Base-by-base conservation (phyloP, 2,329 filamentous ascomycete species). In the Pseudonectria buxi region DNA sequence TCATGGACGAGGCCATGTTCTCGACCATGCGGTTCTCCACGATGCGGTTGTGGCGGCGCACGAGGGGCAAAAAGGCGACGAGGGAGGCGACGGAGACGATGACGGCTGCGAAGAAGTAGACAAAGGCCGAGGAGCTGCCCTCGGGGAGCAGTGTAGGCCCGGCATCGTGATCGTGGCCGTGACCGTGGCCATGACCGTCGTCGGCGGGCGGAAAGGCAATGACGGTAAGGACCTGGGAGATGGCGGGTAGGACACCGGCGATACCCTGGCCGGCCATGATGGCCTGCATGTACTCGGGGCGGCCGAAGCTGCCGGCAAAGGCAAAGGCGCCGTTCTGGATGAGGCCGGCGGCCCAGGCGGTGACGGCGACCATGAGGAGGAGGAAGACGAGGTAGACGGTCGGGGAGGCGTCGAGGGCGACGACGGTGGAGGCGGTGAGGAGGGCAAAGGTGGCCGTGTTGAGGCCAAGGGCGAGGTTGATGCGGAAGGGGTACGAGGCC, bases 251-350 rank as follows among this genome's bases (percentile, higher is more conserved):
- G 9, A 98, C 89, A 22, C 92, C 92, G 1, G 92, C 89, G 4
- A 98, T 72, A 24, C 82, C 90, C 61, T 98, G 92, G 2, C 92
- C 92, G 3, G 83, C 81, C 89, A 98, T 96, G 60, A 96, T 88
- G 15, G 83, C 90, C 62, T 96, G 90, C 36, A 87, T 95, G 60
- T 96, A 98, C 60, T 92, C 86, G 14, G 83, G 77, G 33, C 85
- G 72, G 25, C 82, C 86, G 54, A 95, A 96, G 34, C 86, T 82
- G 4, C 85, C 78, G 3, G 87, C 88, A 56, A 89, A 96, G 3
- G 92, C 87, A 58, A 95, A 95, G 10, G 92, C 78, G 13, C 92
- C 92, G 59, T 96, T 96, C 63, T 96, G 92, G 47, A 89, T 84
- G 33, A 95, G 69, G 0, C 85, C 89, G 0, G 88, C 84, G 0